Conservation (phyloP, 176 grass and related monocot species). For the Oryza longistaminata region DNA sequence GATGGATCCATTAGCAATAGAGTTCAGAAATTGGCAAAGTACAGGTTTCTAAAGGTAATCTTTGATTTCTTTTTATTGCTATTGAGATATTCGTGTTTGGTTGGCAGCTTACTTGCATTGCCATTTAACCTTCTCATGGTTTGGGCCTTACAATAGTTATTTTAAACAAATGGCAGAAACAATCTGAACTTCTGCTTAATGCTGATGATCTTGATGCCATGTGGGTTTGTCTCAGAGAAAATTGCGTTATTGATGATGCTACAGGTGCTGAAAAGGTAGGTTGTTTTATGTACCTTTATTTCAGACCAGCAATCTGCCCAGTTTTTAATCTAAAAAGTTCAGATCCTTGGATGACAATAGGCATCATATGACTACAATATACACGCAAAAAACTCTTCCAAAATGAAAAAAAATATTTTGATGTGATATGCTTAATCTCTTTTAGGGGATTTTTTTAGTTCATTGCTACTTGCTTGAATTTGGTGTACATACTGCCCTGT, state of each 20-base stretch:
- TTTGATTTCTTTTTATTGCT: not conserved
- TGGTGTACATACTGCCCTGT: not conserved
- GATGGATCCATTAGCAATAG: constrained; percentile 97
- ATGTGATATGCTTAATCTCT: not conserved
- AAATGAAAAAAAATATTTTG: not conserved
- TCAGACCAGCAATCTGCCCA: not conserved
- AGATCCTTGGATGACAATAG: not conserved
- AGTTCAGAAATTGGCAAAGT: constrained; percentile 96
- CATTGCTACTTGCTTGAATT: not conserved
- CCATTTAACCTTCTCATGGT: not conserved
- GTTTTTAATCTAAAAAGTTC: not conserved
- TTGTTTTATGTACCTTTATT: constrained; percentile 7
- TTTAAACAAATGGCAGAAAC: constrained; percentile 73
- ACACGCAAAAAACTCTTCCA: not conserved
- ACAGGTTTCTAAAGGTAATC: constrained; percentile 92
- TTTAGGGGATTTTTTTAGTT: constrained; percentile 11
- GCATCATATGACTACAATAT: not conserved
- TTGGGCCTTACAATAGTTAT: constrained; percentile 23
- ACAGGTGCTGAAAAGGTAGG: constrained; percentile 93
- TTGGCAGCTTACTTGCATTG: not conserved
- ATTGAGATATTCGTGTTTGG: not conserved
- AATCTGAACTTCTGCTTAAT: constrained; percentile 95
- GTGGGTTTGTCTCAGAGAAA: constrained; percentile 97
- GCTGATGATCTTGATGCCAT: constrained; percentile 99
- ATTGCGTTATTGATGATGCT: constrained; percentile 97